Conservation (phyloP, 1,284 basidiomycete species). For the Grifola frondosa region DNA sequence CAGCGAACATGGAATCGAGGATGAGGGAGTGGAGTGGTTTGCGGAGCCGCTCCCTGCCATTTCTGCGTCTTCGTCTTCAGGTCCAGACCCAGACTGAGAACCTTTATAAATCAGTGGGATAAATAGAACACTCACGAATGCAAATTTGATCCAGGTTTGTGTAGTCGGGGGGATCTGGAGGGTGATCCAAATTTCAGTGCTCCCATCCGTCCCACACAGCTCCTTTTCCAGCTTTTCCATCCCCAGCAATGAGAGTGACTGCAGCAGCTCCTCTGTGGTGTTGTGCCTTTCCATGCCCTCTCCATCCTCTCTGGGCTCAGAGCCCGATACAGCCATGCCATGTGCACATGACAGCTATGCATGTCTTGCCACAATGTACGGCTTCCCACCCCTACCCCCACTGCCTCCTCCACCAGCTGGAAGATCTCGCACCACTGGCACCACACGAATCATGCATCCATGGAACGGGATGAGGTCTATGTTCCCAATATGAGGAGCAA, state of each 20-base stretch:
- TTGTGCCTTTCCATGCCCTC: constrained; percentile 33
- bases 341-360: constrained; percentile 39
- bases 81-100: too few species aligned
- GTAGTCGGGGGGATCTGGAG: too few species aligned
- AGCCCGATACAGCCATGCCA: constrained; percentile 27
- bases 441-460: constrained; percentile 51
- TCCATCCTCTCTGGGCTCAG: too few species aligned
- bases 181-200: too few species aligned
- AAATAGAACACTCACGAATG: too few species aligned
- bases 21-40: too few species aligned
- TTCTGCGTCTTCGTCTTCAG: too few species aligned
- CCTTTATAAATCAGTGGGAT: too few species aligned
- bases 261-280: constrained; percentile 38
- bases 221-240: constrained; percentile 34
- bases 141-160: too few species aligned
- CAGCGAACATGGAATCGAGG: too few species aligned
- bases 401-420: constrained; percentile 53
- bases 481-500: constrained; percentile 49
- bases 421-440: constrained; percentile 55
- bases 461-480: constrained; percentile 56
- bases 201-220: constrained; percentile 41
- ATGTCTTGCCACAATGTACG: constrained; percentile 51
- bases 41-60: too few species aligned
- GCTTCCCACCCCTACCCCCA: constrained; percentile 55
- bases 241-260: constrained; percentile 40